phyloP scores from a whole-genome alignment of 768 basidiomycete species.

The Sarcomyxa edulis region DNA sequence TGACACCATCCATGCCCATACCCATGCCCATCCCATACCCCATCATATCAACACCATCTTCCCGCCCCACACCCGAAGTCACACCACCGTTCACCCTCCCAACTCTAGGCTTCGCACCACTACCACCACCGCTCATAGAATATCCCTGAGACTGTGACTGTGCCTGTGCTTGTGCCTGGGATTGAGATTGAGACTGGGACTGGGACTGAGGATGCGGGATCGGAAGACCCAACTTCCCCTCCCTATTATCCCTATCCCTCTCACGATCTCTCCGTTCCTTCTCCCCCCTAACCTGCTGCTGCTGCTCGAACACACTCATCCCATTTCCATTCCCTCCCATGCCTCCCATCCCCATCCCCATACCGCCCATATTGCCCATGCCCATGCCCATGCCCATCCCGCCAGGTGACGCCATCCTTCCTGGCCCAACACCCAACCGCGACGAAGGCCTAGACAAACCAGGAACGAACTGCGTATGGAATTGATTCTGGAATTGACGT shows the following conservation, averaged over 20 bases:
- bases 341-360: background rate
- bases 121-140: no score
- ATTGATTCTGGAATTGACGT: conserved; percentile 23
- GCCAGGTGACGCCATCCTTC: no score
- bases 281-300: background rate
- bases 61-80: background rate
- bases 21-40: background rate
- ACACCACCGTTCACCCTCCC: background rate
- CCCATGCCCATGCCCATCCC: no score
- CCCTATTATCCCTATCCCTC: conserved; percentile 4
- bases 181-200: no score
- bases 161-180: no score
- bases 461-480: conserved; percentile 24
- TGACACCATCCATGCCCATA: background rate
- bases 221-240: conserved; percentile 2
- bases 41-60: no score
- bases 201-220: no score
- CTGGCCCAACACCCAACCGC: no score
- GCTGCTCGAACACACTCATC: conserved; percentile 1
- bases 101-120: background rate
- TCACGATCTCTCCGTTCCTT: conserved; percentile 10
- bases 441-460: conserved; percentile 11
- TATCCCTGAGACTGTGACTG: no score
- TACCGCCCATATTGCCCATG: no score
- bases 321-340: conserved; percentile 5